Evolutionary conservation across 2,329 filamentous ascomycete genomes (phyloP), one percentile per base, ranked within the genome.

Genomic region (Amauroascus verrucosus): DNA sequence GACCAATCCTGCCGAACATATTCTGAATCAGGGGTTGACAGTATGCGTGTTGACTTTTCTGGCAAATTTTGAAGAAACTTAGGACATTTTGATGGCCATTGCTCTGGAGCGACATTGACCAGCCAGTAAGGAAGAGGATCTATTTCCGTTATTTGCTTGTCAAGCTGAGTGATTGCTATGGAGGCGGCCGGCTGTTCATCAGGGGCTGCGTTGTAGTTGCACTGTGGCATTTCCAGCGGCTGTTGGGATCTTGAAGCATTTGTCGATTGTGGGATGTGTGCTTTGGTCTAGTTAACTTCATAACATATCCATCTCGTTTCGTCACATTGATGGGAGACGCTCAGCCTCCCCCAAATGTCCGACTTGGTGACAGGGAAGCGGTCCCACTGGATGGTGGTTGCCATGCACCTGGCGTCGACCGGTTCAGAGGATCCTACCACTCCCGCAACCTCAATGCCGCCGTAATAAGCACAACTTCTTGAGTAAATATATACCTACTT

Each of bases 71-170:
- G 68, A 35, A 96, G 78, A 64, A 81, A 93, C 5, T 78, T 75
- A 0, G 90, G 90, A 63, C 89, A 95, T 51, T 82, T 74, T 1
- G 69, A 61, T 0, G 83, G 81, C 65, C 83, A 80, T 58, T 84
- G 70, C 24, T 74, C 66, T 33, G 72, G 69, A 0, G 86, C 81
- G 14, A 94, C 72, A 67, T 95, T 95, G 68, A 85, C 77, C 58
- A 91, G 84, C 89, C 89, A 95, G 73, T 85, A 95, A 0, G 85
- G 83, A 22, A 77, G 58, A 4, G 57, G 55, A 37, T 61, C 58
- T 16, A 18, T 44, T 32, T 61, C 49, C 24, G 57, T 54, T 6
- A 60, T 41, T 53, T 58, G 63, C 48, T 61, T 59, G 41, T 63
- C 40, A n/a, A 62, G 60, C 48, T 62, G 58, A 2, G 63, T 61